These are phyloP conservation scores for Sorghum bicolor DNA, from an alignment of 176 grass and related monocot genomes.

Conservation along the genomic window Sorghum_bicolor_NCBIv3 NC_012872.2:67156501-67157000, in stretches of 20 bases:
- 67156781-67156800: conserved; percentile 63
- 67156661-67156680: conserved; percentile 14
- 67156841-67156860: conserved; percentile 61
- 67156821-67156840: conserved; percentile 66
- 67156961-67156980: conserved; percentile 45
- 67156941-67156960: conserved; percentile 42
- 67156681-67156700: background rate
- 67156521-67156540: conserved; percentile 24
- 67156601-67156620: conserved; percentile 59
- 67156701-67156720: conserved; percentile 30
- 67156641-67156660: conserved; percentile 69
- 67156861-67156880: conserved; percentile 87
- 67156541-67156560: conserved; percentile 20
- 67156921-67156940: conserved; percentile 61
- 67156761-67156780: conserved; percentile 77
- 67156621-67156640: conserved; percentile 61
- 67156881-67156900: conserved; percentile 69
- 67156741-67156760: conserved; percentile 8
- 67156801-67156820: conserved; percentile 69
- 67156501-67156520: conserved; percentile 38
- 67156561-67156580: conserved; percentile 39
- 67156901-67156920: conserved; percentile 60
- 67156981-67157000: conserved; percentile 55
- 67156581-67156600: conserved; percentile 64
- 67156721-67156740: conserved; percentile 40